These are phyloP conservation scores for Populus davidiana DNA, from an alignment of 345 rosid genomes.

Conservation along the genomic window DNA sequence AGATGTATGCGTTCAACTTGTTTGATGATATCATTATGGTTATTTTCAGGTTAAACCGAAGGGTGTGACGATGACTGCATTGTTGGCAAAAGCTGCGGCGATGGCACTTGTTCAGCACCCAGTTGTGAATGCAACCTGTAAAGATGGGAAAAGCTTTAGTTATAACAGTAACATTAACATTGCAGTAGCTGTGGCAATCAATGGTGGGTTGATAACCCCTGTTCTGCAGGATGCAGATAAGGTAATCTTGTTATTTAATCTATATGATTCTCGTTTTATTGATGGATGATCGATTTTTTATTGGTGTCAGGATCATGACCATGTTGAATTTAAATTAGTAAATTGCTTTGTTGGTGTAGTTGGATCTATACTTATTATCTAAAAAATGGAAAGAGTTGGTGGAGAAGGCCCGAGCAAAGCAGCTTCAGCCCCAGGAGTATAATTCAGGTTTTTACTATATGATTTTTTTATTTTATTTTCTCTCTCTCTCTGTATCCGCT, in stretches of 20 bases:
- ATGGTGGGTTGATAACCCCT: slow-evolving; percentile 94
- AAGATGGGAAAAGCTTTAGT: slow-evolving; percentile 78
- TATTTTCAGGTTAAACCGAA: slow-evolving; percentile 73
- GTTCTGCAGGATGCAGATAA: slow-evolving; percentile 95
- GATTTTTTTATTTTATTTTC: background rate
- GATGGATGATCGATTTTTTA: background rate
- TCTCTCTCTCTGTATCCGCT: background rate
- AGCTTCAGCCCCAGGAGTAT: slow-evolving; percentile 90
- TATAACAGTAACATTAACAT: slow-evolving; percentile 72
- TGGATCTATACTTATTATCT: slow-evolving; percentile 84
- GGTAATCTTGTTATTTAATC: slow-evolving; percentile 35
- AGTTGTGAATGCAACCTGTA: slow-evolving; percentile 84
- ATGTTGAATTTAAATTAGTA: slow-evolving; percentile 6
- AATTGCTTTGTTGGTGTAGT: slow-evolving; percentile 42
- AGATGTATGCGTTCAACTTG: background rate
- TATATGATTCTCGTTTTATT: background rate
- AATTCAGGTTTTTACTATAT: slow-evolving; percentile 60
- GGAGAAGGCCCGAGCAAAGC: slow-evolving; percentile 81
- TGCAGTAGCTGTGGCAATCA: slow-evolving; percentile 91
- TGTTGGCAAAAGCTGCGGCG: slow-evolving; percentile 91
- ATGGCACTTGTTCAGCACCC: slow-evolving; percentile 93
- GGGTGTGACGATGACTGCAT: slow-evolving; percentile 94
- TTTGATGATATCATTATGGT: background rate
- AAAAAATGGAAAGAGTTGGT: slow-evolving; percentile 97
- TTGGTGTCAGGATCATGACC: background rate